Evolutionary conservation across 2,329 filamentous ascomycete species (phyloP).

Genomic region (Alternaria sp.): DNA sequence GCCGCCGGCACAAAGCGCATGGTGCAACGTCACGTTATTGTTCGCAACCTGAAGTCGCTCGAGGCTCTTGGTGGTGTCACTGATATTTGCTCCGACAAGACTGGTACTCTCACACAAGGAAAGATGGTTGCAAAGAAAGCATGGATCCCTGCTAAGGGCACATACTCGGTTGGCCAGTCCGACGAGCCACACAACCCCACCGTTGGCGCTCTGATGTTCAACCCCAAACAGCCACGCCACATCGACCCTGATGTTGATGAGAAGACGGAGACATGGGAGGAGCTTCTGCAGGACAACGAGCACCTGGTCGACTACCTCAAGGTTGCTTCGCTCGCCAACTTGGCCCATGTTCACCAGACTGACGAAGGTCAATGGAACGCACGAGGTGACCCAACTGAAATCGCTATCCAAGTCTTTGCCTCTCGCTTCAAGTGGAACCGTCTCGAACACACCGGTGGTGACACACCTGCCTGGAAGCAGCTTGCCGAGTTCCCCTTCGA

Average conservation of each 20-base stretch:
- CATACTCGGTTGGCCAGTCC: constrained; percentile 39
- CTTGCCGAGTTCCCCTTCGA: constrained; percentile 75
- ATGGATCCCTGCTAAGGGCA: constrained; percentile 44
- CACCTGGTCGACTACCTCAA: constrained; percentile 42
- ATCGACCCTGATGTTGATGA: constrained; percentile 41
- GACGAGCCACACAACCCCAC: constrained; percentile 43
- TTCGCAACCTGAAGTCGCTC: constrained; percentile 45
- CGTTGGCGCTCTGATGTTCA: constrained; percentile 38
- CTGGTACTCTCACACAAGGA: constrained; percentile 43
- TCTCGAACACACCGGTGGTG: background rate
- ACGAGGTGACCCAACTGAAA: constrained; percentile 62
- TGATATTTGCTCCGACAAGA: constrained; percentile 44
- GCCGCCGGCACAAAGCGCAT: constrained; percentile 47
- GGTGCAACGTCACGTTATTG: constrained; percentile 44
- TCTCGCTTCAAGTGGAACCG: constrained; percentile 65
- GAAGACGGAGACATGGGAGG: constrained; percentile 26
- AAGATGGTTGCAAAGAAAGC: constrained; percentile 44
- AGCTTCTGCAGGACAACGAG: constrained; percentile 34
- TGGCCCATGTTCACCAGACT: constrained; percentile 1
- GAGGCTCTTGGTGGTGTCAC: constrained; percentile 48
- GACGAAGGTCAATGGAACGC: constrained; percentile 32
- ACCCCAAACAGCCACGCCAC: constrained; percentile 23
- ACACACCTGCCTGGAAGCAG: constrained; percentile 32
- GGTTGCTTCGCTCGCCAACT: constrained; percentile 45
- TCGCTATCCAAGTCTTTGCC: constrained; percentile 76